Base-by-base conservation (phyloP, 176 grass and related monocot genomes). In the Aechmea fasciata region DNA sequence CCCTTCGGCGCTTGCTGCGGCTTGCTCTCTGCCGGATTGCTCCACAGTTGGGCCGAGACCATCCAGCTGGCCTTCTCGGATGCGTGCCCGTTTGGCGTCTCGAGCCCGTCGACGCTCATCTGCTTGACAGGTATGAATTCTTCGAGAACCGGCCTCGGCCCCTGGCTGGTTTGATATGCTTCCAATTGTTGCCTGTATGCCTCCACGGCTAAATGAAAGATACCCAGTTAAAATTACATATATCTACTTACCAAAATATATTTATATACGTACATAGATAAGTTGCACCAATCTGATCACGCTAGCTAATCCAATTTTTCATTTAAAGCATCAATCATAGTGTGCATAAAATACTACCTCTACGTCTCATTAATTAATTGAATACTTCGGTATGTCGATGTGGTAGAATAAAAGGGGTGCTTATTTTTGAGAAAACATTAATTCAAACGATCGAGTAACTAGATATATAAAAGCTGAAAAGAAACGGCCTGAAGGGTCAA, bases 41-140 rank as follows among this genome's bases (percentile, higher is more conserved):
- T 90, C 95, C 95, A 99, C 20, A 99, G 95, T 79, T 99, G 95
- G 51, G 95, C 90, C 7, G 95, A 99, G 67, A 88, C 77, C 95
- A 99, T 99, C 95, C 95, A 99, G 77, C 57, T 99, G 47, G 87
- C 87, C 83, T 99, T 99, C 80, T 99, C 95, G 18, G 89, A 90
- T 22, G 73, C 2, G 8, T 65, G n/a, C 73, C 78, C 79, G 48
- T 71, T 72, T 11, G 53, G 52, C 59, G 79, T 78, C 28, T 88
- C 82, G 28, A 25, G 75, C 24, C 47, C 78, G 71, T 90, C 95
- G n/a, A 88, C 76, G 68, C 64, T 80, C 68, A 87, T 77, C 50
- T 77, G 83, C 79, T 94, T 99, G 29, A 94, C 65, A 26, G 95
- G 95, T 14, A 99, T 86, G 87, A 93, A 93, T 74, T 99, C 87